Percentiles rank a stretch among this genome's conserved stretches.
phyloP scores from a whole-genome alignment of 352 stramenopile species.

The Globisporangium recalcitrans region DNA sequence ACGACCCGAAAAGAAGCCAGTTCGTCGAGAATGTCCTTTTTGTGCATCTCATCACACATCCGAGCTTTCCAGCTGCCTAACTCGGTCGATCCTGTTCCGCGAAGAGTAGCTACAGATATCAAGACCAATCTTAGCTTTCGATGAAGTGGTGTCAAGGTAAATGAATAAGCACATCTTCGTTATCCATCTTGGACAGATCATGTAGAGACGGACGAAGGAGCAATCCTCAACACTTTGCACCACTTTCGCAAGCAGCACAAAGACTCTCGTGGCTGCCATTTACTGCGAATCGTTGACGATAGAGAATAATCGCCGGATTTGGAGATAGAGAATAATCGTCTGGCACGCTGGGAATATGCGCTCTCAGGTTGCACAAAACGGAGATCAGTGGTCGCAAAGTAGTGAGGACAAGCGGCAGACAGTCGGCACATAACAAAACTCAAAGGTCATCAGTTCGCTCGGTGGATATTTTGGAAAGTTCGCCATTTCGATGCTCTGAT shows the following conservation, averaged over 20 bases:
- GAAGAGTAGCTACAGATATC: too few relatives aligned
- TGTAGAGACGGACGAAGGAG: not conserved
- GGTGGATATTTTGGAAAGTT: not conserved
- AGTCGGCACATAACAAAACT: not conserved
- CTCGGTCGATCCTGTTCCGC: not conserved
- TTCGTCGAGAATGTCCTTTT: not conserved
- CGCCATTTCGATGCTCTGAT: not conserved
- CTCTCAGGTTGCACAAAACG: not conserved
- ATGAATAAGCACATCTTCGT: not conserved
- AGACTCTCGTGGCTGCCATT: not conserved
- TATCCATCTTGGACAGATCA: not conserved
- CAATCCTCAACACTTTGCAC: not conserved
- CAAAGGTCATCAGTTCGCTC: not conserved
- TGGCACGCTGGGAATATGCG: not conserved
- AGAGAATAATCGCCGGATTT: too few relatives aligned
- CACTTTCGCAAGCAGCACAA: not conserved
- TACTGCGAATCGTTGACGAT: not conserved
- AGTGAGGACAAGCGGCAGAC: not conserved
- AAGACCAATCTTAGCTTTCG: too few relatives aligned
- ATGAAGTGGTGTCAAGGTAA: not conserved
- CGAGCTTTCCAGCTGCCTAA: not conserved
- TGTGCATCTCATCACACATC: not conserved
- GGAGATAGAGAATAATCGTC: not conserved
- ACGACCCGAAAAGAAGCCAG: constrained; percentile 5
- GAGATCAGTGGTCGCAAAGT: not conserved